These are phyloP conservation scores for Cercospora brassicicola DNA, from an alignment of 2,329 filamentous ascomycete genomes.

Conservation along the genomic window DNA sequence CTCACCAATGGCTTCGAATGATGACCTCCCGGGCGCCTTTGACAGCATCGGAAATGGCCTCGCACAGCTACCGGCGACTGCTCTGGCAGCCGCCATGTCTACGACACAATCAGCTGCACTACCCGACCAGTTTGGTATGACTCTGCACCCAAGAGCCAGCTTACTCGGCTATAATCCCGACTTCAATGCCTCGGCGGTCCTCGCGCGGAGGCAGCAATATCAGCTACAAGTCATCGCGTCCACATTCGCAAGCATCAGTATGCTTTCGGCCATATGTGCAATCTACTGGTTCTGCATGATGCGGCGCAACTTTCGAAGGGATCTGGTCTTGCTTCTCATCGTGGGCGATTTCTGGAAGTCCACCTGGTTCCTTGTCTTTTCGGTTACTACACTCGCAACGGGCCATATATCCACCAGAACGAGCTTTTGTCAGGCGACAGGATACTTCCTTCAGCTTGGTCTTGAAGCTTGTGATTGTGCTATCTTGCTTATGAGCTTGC, in stretches of 20 bases:
- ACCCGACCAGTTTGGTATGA: neutral
- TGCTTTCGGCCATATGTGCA: constrained; percentile 57
- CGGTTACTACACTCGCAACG: constrained; percentile 57
- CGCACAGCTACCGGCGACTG: neutral
- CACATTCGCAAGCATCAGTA: constrained; percentile 51
- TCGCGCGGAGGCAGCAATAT: constrained; percentile 22
- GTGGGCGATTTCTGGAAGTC: constrained; percentile 71
- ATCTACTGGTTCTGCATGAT: constrained; percentile 74
- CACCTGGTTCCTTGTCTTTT: constrained; percentile 66
- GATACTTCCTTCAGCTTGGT: constrained; percentile 34
- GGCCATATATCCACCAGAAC: constrained; percentile 40
- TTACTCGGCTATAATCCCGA: constrained; percentile 19
- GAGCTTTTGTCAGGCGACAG: constrained; percentile 34
- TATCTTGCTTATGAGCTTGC: constrained; percentile 70
- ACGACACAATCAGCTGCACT: neutral
- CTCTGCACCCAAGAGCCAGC: neutral
- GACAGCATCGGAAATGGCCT: neutral
- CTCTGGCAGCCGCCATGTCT: neutral
- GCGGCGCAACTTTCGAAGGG: constrained; percentile 71
- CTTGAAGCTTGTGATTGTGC: constrained; percentile 57
- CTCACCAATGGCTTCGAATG: constrained; percentile 3
- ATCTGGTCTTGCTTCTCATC: constrained; percentile 72
- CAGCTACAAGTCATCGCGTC: constrained; percentile 40
- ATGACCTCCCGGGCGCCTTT: neutral
- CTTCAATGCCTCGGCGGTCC: constrained; percentile 26